phyloP scores from a whole-genome alignment of 805 yeast genomes.

The Candida namnaoensis region DNA sequence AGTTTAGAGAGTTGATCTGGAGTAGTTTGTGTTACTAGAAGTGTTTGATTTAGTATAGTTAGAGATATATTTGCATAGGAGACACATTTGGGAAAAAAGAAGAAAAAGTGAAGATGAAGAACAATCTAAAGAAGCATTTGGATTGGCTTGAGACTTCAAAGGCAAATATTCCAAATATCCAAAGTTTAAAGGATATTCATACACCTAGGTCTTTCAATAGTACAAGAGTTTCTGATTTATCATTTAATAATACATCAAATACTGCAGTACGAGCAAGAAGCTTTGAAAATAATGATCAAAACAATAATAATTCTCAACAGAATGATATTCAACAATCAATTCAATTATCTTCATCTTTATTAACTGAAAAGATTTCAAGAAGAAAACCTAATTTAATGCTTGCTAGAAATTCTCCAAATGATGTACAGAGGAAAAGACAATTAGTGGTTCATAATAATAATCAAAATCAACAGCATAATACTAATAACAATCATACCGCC shows the following conservation, averaged over 20 bases:
- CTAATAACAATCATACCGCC: conserved; percentile 7
- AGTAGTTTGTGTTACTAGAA: no score
- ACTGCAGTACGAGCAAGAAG: no score
- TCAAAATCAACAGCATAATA: background rate
- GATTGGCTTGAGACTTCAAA: conserved; percentile 15
- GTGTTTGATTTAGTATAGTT: no score
- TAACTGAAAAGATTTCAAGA: no score
- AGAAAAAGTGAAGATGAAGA: conserved; percentile 5
- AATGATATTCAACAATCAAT: background rate
- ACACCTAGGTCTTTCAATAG: background rate
- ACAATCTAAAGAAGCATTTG: conserved; percentile 18
- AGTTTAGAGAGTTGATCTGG: no score
- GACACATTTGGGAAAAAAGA: no score
- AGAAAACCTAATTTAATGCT: no score
- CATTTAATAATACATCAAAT: no score
- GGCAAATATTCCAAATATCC: conserved; percentile 15
- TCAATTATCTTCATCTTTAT: background rate
- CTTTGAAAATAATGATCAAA: no score
- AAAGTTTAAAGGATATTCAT: conserved; percentile 6
- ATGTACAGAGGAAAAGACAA: background rate
- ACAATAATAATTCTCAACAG: no score
- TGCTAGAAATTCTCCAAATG: background rate
- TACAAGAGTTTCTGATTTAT: no score
- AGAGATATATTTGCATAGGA: no score
- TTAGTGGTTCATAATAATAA: background rate